Evolutionary conservation across 176 grass and related monocot species (phyloP), one percentile per base, ranked within the genome.

Genomic region (Triticum monococcum): DNA sequence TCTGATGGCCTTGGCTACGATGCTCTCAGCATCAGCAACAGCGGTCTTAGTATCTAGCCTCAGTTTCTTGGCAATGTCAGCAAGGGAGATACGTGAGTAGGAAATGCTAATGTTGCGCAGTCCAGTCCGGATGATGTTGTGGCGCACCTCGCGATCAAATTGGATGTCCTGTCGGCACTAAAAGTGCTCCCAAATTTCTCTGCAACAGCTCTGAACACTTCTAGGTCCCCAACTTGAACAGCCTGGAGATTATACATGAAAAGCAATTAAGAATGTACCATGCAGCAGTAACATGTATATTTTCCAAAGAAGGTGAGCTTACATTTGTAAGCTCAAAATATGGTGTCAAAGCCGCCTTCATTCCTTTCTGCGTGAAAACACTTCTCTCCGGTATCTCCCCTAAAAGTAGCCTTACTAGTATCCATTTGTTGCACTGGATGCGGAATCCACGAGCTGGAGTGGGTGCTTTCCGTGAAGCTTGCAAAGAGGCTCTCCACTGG

Each of bases 281-380:
- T 43, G 52, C 31, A 24, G 18, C 71, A 82, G 11, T 68, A 57
- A 17, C 16, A 3, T 11, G 2, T 46, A 12, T 89, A 56, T 68
- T 63, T 50, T 59, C 7, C 5, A 50, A 64, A 45, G 8, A 88
- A 43, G 62, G 2, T 28, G 5, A 61, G 46, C 61, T 87, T 87
- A 94, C 96, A 88, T 92, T 95, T 72, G 91, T 98, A 64, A 98
- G 96, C 64, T 95, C 91, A 72, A 98, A 95, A 78, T 98, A 96
- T 56, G 92, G 92, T 28, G 52, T 71, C 74, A 96, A 89, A 84
- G 93, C 93, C 1, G 64, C 88, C 82, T 96, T 94, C 96, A 94
- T 96, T 83, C 93, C 93, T 84, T 95, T 92, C 79, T 96, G 92
- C 91, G 94, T 94, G 81, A 98, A 98, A 89, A 92, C 82, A 59